Evolutionary conservation across 345 rosid species (phyloP).

Genomic region (Citrus sinensis): DNA sequence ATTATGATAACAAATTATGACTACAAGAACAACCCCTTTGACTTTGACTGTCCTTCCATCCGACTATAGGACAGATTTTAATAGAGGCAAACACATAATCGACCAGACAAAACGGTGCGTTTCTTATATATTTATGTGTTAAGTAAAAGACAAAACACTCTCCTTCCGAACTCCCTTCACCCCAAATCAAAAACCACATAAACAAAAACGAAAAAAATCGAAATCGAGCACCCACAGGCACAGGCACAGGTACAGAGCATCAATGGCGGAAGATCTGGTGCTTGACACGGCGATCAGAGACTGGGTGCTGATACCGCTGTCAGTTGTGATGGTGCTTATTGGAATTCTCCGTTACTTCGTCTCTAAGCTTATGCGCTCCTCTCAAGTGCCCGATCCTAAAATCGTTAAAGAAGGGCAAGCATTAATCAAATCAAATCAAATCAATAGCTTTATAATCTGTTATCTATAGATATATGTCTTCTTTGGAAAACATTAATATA

Average conservation of each 20-base stretch:
- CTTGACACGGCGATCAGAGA: constrained; percentile 95
- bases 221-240: too few relatives aligned
- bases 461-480: background rate
- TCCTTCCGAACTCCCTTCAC: background rate
- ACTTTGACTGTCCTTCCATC: too few relatives aligned
- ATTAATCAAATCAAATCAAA: background rate
- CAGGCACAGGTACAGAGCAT: background rate
- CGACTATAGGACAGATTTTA: too few relatives aligned
- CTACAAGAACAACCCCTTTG: too few relatives aligned
- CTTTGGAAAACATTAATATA: background rate
- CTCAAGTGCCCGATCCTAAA: constrained; percentile 78
- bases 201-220: background rate
- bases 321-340: constrained; percentile 90
- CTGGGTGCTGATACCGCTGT: constrained; percentile 90
- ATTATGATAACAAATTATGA: too few relatives aligned
- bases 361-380: constrained; percentile 84
- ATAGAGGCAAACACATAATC: too few relatives aligned
- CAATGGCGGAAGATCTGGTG: constrained; percentile 94
- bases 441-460: background rate
- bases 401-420: constrained; percentile 81
- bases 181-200: background rate
- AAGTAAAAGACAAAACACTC: background rate
- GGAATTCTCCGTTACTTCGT: constrained; percentile 89
- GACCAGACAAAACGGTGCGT: background rate
- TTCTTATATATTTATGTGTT: background rate